phyloP scores from a whole-genome alignment of 176 grass and related monocot species.

The Metroxylon sagu region DNA sequence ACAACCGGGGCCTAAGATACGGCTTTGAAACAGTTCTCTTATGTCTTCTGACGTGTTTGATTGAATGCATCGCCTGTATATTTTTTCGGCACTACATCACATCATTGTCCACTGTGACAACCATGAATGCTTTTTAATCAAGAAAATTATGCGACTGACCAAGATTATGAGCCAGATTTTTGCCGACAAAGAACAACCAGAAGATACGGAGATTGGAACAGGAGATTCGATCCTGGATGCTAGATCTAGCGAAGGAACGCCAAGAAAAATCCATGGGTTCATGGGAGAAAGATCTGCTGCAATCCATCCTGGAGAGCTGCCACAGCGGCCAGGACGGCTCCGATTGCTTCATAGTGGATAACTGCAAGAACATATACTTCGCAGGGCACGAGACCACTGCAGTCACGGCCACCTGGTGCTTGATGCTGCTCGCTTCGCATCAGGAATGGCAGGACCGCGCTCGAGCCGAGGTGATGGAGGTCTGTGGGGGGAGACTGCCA shows the following conservation, averaged over 20 bases:
- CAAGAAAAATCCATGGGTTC: neutral
- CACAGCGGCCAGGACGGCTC: constrained; percentile 7
- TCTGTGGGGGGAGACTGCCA: constrained; percentile 4
- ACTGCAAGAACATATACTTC: constrained; percentile 93
- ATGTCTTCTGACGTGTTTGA: no score
- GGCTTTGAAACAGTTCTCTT: no score
- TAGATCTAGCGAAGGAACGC: constrained; percentile 28
- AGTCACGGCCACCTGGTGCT: constrained; percentile 60
- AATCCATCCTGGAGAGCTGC: constrained; percentile 2
- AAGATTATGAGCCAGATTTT: neutral
- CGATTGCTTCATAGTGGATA: constrained; percentile 80
- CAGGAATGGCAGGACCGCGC: constrained; percentile 66
- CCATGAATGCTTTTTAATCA: no score
- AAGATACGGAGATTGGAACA: constrained; percentile 35
- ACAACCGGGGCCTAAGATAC: no score
- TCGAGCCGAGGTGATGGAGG: constrained; percentile 39
- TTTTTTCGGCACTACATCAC: no score
- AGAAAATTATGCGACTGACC: no score
- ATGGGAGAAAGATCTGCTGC: neutral
- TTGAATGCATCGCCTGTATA: no score
- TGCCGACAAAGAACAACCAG: constrained; percentile 45
- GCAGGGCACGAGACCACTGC: constrained; percentile 72
- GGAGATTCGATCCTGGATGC: constrained; percentile 45
- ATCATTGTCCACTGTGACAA: no score
- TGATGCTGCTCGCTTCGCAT: constrained; percentile 70